Evolutionary conservation across 345 rosid genomes (phyloP), one percentile per base, ranked within the genome.

Genomic region (Viola odorata): DNA sequence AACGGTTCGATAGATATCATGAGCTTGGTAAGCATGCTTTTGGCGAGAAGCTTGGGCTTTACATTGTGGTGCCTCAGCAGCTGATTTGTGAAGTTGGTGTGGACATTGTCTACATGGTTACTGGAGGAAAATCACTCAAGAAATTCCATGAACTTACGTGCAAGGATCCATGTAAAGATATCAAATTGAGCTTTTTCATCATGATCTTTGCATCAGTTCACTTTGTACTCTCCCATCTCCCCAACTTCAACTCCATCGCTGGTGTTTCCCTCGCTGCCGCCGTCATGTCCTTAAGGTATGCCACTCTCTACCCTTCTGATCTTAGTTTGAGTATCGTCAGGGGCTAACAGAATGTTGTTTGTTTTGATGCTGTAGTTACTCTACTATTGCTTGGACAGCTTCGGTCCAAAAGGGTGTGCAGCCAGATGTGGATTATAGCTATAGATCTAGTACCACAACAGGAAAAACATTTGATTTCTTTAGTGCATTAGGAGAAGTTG

Each of bases 241-340:
- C 76, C 44, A 72, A 72, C 60, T 66, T 72, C 68, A 72, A 72
- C 58, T 72, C 76, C 67, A 72, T 72, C 63, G 42, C 76, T 51
- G 76, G 76, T 23, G 71, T 72, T 52, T 72, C 76, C 14, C 58
- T 72, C 17, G 76, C 76, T 10, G 76, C 76, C 7, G 76, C 76
- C 0, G 68, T 72, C 68, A 72, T 72, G 76, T 72, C 76, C 54
- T 57, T 72, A 50, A 66, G 75, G 75, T 71, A 62, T 8, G 8
- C 37, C 10, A 38, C 15, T 8, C 13, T 6, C 2, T 6, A 7
- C 55, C 37, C 9, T 37, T 10, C 2, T 7, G 4, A 13, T 12
- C 16, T 8, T 51, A n/a, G 9, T 2, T 13, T 3, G 50, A 47
- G 16, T 12, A 13, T 49, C 1, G 2, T 23, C 32, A 2, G 32